phyloP scores from a whole-genome alignment of 2,329 filamentous ascomycete species.

The Pestalotiopsis fici region DNA sequence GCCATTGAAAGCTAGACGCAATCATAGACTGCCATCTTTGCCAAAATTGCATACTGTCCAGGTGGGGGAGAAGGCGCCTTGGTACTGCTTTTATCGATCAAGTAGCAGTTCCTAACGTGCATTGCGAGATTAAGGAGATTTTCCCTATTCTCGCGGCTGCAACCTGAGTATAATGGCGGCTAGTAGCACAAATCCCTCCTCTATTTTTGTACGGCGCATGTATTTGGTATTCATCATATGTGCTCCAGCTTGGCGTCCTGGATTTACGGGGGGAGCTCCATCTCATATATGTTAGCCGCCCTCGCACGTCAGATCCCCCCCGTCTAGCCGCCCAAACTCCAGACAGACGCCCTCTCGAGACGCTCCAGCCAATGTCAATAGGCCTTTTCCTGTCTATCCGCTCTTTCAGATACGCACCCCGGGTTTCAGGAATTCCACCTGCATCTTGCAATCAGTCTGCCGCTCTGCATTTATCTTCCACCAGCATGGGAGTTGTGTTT shows the following conservation, averaged over 20 bases:
- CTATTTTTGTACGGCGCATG: constrained; percentile 30
- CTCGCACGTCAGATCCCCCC: constrained; percentile 27
- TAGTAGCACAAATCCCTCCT: constrained; percentile 30
- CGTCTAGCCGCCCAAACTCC: constrained; percentile 47
- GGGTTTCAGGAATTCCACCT: constrained; percentile 51
- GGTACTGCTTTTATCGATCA: too few relatives aligned
- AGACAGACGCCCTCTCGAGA: constrained; percentile 49
- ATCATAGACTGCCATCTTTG: too few relatives aligned
- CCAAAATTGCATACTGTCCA: too few relatives aligned
- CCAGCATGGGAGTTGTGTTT: constrained; percentile 31
- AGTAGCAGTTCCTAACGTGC: too few relatives aligned
- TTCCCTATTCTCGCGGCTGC: too few relatives aligned
- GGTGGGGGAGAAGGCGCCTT: too few relatives aligned
- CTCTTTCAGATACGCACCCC: constrained; percentile 49
- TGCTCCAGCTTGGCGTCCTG: not conserved
- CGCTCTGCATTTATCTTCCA: constrained; percentile 27
- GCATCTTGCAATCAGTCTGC: constrained; percentile 30
- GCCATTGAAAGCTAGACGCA: too few relatives aligned
- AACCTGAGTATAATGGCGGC: constrained; percentile 27
- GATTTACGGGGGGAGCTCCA: not conserved
- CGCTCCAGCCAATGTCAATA: constrained; percentile 52
- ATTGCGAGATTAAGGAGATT: too few relatives aligned
- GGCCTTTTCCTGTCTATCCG: constrained; percentile 38
- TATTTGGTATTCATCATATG: constrained; percentile 16
- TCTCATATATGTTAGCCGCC: constrained; percentile 30